A percentile compares a stretch with the other conserved stretches of the same genome.
Evolutionary conservation across 345 rosid species (phyloP).

Genomic region (Eutrema japonicum): DNA sequence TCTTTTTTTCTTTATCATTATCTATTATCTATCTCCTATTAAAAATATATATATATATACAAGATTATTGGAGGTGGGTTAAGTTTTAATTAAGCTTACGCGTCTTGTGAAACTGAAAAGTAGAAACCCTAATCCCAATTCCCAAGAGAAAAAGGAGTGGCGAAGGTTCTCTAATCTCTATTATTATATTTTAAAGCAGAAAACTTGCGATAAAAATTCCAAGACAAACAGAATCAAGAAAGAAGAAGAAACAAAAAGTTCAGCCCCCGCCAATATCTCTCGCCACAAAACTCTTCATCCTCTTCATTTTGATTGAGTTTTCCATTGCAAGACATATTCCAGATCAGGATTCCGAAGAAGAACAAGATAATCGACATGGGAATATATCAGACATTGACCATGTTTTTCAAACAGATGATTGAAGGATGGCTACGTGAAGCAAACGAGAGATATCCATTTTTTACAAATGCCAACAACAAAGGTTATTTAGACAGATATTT

Average conservation of each 20-base stretch:
- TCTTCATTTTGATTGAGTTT: neutral
- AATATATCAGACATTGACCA: neutral
- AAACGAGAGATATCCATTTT: neutral
- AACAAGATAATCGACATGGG: neutral
- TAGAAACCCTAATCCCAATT: neutral
- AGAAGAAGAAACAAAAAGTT: neutral
- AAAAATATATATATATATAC: no score
- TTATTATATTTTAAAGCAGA: neutral
- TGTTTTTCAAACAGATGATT: constrained; percentile 5
- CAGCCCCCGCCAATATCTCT: neutral
- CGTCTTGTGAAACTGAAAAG: no score
- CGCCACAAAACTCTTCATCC: neutral
- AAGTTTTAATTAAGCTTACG: no score
- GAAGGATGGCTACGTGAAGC: constrained; percentile 7
- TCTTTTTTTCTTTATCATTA: neutral
- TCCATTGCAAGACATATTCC: constrained; percentile 2
- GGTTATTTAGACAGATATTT: neutral
- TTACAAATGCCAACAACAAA: neutral
- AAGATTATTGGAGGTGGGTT: no score
- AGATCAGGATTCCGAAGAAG: neutral
- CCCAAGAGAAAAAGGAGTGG: neutral
- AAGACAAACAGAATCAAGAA: neutral
- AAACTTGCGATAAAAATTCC: neutral
- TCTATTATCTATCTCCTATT: no score
- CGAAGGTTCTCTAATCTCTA: neutral